Percentiles rank a stretch among this genome's conserved stretches.
phyloP scores from a whole-genome alignment of 2,329 filamentous ascomycete genomes.

The Fusarium pseudograminearum region DNA sequence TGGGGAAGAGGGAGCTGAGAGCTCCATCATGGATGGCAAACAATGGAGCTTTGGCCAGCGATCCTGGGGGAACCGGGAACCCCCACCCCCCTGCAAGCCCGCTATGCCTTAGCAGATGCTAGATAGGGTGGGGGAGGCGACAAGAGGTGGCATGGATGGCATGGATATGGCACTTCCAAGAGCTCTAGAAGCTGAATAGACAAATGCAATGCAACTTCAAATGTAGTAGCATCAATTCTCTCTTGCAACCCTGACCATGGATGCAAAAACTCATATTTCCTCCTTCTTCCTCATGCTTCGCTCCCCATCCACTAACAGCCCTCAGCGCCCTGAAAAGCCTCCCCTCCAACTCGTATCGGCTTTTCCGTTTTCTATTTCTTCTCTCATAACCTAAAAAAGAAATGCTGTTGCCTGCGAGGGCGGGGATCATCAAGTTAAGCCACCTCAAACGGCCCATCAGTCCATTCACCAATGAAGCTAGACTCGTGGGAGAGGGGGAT shows the following conservation, averaged over 20 bases:
- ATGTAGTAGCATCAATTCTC: not conserved
- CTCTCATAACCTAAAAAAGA: not conserved
- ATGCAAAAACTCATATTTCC: not conserved
- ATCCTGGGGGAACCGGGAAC: constrained; percentile 24
- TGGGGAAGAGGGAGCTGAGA: constrained; percentile 28
- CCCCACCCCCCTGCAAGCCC: constrained; percentile 37
- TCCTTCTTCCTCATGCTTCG: constrained; percentile 3
- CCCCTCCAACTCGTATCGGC: not conserved
- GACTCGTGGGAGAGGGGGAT: constrained; percentile 8
- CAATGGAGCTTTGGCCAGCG: constrained; percentile 30
- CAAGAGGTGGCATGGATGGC: constrained; percentile 1
- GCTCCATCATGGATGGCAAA: constrained; percentile 41
- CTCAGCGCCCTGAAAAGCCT: not conserved
- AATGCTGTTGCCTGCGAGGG: constrained; percentile 43
- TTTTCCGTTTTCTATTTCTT: constrained; percentile 8
- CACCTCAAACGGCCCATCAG: constrained; percentile 21
- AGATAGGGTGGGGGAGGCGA: constrained; percentile 34
- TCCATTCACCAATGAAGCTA: constrained; percentile 33
- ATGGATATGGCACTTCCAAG: constrained; percentile 7
- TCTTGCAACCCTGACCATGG: not conserved
- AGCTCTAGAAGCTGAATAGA: constrained; percentile 13
- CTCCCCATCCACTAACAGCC: not conserved
- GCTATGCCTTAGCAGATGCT: constrained; percentile 10
- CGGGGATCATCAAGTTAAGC: constrained; percentile 20
- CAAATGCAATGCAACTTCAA: constrained; percentile 1